Conservation (phyloP, 2,329 filamentous ascomycete species). For the Fusarium bulbicola region DNA sequence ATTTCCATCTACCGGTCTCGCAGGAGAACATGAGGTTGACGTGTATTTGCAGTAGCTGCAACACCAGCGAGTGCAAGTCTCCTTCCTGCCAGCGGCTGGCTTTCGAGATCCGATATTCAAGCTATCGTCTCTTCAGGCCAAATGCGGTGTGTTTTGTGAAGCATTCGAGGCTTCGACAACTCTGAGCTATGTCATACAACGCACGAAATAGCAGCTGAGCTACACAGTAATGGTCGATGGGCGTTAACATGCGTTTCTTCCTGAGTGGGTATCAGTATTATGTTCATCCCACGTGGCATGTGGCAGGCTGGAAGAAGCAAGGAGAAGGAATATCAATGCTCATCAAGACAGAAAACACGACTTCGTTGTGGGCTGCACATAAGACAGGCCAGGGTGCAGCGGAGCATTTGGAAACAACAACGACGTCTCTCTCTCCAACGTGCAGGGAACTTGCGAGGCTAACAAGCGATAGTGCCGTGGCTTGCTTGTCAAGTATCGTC, state of each 20-base stretch:
- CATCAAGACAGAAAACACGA: not conserved
- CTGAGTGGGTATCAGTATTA: conserved; percentile 19
- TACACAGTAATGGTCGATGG: conserved; percentile 16
- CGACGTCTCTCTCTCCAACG: conserved; percentile 3
- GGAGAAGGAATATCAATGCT: conserved; percentile 10
- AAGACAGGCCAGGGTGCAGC: not conserved
- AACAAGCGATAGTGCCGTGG: conserved; percentile 37
- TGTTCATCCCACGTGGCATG: conserved; percentile 40
- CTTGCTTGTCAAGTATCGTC: conserved; percentile 34
- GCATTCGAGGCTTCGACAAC: not conserved
- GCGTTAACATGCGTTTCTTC: conserved; percentile 8
- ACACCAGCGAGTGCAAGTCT: not conserved
- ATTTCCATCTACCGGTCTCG: conserved; percentile 34
- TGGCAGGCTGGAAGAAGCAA: conserved; percentile 32
- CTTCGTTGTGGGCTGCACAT: not conserved
- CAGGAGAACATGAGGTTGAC: conserved; percentile 16
- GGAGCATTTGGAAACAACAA: not conserved
- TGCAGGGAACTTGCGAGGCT: conserved; percentile 26
- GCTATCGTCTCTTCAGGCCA: not conserved
- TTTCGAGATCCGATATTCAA: not conserved
- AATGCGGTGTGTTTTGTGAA: not conserved
- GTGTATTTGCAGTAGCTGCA: conserved; percentile 14
- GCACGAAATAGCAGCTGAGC: conserved; percentile 3
- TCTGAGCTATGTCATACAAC: not conserved
- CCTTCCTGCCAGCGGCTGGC: not conserved